Evolutionary conservation across 345 rosid genomes (phyloP), one percentile per base, ranked within the genome.

Genomic region (Linum trigynum): DNA sequence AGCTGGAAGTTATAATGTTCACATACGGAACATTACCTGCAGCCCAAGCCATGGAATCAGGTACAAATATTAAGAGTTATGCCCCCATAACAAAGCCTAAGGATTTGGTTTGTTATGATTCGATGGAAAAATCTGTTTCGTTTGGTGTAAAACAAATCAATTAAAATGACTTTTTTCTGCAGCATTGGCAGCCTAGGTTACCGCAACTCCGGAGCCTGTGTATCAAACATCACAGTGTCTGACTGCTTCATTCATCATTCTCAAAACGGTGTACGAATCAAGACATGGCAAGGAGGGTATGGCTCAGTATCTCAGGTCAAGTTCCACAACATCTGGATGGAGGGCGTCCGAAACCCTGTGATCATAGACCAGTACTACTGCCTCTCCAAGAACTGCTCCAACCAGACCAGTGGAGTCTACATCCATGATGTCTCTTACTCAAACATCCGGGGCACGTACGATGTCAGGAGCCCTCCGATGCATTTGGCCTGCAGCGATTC

Each of bases 401-500:
- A 90, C 80, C 87, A 85, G 67, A 90, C 97, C 15, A 79, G 89
- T 1, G 96, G 92, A 0, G 96, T 90, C 39, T 75, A 67, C 17
- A 85, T 94, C 35, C 84, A 91, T 2, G 89, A 88, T 76, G 77
- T 94, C 61, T 5, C 64, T 1, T 90, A 94, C 61, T 76, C 83
- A 74, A 84, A 89, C 71, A 88, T 94, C 57, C 85, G 78, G 61
- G 99, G 99, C 64, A 90, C 99, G 7, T 94, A 94, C 69, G 89
- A 94, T 35, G 71, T 81, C 39, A 71, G 95, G 51, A 88, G 90
- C 69, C 90, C 96, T 1, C 95, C 97, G 0, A 84, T 92, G 90
- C 94, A 79, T 72, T 92, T 90, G 23, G 98, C 76, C 4, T 92
- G 97, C 67, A 92, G 97, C 38, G 98, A 92, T 35, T 76, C 95